Conservation (phyloP, 1,284 basidiomycete species). For the Malassezia vespertilionis region DNA sequence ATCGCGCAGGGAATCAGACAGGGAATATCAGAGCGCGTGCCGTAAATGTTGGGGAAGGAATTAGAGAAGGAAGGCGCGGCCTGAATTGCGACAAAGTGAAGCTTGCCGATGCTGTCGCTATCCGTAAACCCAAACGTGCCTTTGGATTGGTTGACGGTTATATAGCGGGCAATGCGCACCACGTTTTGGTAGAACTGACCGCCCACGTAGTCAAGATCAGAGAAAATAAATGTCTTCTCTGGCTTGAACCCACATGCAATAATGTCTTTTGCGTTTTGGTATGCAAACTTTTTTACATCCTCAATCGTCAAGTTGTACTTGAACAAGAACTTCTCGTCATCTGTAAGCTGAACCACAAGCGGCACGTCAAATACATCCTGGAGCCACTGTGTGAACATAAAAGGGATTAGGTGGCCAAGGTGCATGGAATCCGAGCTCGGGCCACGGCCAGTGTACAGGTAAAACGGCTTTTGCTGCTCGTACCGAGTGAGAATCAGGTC, state of each 20-base stretch:
- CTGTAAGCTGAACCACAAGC: conserved; percentile 87
- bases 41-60: conserved; percentile 97
- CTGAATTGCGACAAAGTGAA: conserved; percentile 95
- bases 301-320: conserved; percentile 85
- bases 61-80: conserved; percentile 94
- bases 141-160: conserved; percentile 85
- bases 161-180: conserved; percentile 79
- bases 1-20: conserved; percentile 96
- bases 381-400: conserved; percentile 96
- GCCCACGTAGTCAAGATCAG: conserved; percentile 73
- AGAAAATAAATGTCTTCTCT: conserved; percentile 95
- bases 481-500: conserved; percentile 87
- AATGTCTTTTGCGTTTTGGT: conserved; percentile 82
- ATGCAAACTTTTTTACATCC: conserved; percentile 72
- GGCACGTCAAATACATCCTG: conserved; percentile 94
- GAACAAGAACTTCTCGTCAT: conserved; percentile 99
- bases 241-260: conserved; percentile 89
- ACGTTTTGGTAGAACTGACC: conserved; percentile 91
- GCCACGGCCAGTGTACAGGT: conserved; percentile 92
- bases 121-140: conserved; percentile 89
- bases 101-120: conserved; percentile 90
- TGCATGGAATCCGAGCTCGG: conserved; percentile 96
- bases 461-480: conserved; percentile 94
- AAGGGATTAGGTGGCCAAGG: conserved; percentile 92
- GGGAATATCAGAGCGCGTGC: conserved; percentile 69